Percentiles rank a stretch among this genome's conserved stretches.
Evolutionary conservation across 495 filamentous ascomycete species (phyloP).

Genomic region (Filosporella fistucella): DNA sequence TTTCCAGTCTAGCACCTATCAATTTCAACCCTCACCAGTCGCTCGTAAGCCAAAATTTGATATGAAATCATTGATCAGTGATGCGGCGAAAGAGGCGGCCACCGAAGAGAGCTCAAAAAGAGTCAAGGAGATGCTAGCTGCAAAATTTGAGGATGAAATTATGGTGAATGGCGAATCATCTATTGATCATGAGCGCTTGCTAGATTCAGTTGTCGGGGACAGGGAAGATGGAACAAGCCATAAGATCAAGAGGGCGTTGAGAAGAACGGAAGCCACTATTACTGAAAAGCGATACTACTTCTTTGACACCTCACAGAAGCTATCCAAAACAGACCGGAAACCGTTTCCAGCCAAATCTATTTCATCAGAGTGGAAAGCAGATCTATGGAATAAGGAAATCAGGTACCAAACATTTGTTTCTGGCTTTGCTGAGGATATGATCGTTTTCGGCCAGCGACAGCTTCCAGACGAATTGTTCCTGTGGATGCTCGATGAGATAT

Average conservation of each 20-base stretch:
- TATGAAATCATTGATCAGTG: slow-evolving; percentile 59
- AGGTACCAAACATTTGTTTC: slow-evolving; percentile 63
- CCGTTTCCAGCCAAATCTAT: slow-evolving; percentile 29
- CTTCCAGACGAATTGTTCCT: slow-evolving; percentile 66
- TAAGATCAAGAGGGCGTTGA: slow-evolving; percentile 65
- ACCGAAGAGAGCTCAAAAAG: slow-evolving; percentile 52
- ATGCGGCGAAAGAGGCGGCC: slow-evolving; percentile 51
- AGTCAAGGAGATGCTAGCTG: slow-evolving; percentile 39
- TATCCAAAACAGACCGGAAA: slow-evolving; percentile 20
- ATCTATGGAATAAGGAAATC: slow-evolving; percentile 40
- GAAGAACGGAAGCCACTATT: slow-evolving; percentile 67
- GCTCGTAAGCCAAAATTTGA: slow-evolving; percentile 61
- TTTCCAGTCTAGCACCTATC: background rate
- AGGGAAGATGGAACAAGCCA: slow-evolving; percentile 36
- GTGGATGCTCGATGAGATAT: slow-evolving; percentile 73
- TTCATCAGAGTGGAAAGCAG: slow-evolving; percentile 28
- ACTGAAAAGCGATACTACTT: slow-evolving; percentile 62
- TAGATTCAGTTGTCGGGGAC: slow-evolving; percentile 19
- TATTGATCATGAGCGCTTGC: slow-evolving; percentile 6
- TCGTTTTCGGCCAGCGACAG: slow-evolving; percentile 37
- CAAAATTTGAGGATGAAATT: slow-evolving; percentile 24
- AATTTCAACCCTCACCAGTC: slow-evolving; percentile 30
- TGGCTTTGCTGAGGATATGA: slow-evolving; percentile 59
- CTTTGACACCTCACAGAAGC: slow-evolving; percentile 38
- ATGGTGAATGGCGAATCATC: background rate